phyloP scores from a whole-genome alignment of 2,329 filamentous ascomycete genomes.

The Arthrinium phaeospermum region DNA sequence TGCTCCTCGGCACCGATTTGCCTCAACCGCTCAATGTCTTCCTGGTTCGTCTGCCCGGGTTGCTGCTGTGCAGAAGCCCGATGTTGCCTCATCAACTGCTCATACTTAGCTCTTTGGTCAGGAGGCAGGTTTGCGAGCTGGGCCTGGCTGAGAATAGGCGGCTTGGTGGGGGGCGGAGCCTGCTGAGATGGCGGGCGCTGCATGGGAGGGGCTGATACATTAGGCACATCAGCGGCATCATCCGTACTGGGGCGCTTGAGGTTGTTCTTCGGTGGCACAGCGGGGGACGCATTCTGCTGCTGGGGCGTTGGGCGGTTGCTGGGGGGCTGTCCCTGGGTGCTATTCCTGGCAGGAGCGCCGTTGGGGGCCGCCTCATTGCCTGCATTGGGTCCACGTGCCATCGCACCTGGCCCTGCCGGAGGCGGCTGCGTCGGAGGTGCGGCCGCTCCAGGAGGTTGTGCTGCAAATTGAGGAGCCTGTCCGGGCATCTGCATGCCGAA shows the following conservation, averaged over 20 bases:
- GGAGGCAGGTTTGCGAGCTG: conserved; percentile 49
- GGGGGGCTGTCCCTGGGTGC: conserved; percentile 27
- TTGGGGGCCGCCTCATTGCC: not conserved
- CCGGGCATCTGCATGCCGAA: conserved; percentile 16
- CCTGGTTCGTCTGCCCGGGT: conserved; percentile 33
- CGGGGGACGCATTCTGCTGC: conserved; percentile 45
- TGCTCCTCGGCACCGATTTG: conserved; percentile 41
- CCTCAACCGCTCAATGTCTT: conserved; percentile 45
- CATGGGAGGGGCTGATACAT: conserved; percentile 26
- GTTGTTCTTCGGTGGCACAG: conserved; percentile 46
- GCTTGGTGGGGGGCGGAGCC: conserved; percentile 26
- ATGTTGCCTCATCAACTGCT: conserved; percentile 36
- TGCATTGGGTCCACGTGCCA: not conserved
- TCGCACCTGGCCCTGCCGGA: not conserved
- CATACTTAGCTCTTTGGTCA: conserved; percentile 46
- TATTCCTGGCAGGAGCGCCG: conserved; percentile 27
- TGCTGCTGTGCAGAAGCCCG: conserved; percentile 26
- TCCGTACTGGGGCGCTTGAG: conserved; percentile 59
- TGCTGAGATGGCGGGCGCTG: conserved; percentile 40
- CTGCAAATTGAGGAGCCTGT: conserved; percentile 28
- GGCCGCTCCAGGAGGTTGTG: conserved; percentile 28
- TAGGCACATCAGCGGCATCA: conserved; percentile 42
- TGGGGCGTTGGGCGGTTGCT: conserved; percentile 34
- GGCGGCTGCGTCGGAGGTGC: conserved; percentile 26
- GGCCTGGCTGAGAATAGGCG: conserved; percentile 40